phyloP scores from a whole-genome alignment of 2,329 filamentous ascomycete genomes.

The Colletotrichum sp. region DNA sequence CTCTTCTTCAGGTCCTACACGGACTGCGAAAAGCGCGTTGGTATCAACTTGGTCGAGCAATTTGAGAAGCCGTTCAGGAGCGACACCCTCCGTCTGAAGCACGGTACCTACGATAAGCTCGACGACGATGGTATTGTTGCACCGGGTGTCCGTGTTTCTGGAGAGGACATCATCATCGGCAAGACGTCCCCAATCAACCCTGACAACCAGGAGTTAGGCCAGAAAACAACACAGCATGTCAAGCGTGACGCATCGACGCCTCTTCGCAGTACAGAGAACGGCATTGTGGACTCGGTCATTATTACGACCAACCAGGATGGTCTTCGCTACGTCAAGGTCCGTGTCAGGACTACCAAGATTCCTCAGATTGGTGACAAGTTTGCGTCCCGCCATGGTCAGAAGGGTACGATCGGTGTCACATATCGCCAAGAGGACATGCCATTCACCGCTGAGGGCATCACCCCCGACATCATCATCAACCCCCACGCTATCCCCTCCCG shows the following conservation, averaged over 20 bases:
- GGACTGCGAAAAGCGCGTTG: slow-evolving; percentile 95
- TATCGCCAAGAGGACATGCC: slow-evolving; percentile 99
- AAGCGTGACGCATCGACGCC: slow-evolving; percentile 97
- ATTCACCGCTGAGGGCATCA: slow-evolving; percentile 89
- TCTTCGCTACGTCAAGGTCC: slow-evolving; percentile 94
- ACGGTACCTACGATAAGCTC: slow-evolving; percentile 95
- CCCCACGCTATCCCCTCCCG: slow-evolving; percentile 99
- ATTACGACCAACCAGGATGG: slow-evolving; percentile 95
- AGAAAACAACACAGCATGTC: slow-evolving; percentile 86
- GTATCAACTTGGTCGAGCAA: slow-evolving; percentile 88
- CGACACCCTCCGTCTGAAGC: slow-evolving; percentile 91
- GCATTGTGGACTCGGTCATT: slow-evolving; percentile 92
- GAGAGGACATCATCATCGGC: slow-evolving; percentile 98
- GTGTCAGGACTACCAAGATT: slow-evolving; percentile 95
- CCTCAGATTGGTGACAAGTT: slow-evolving; percentile 99
- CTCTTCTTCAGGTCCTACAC: slow-evolving; percentile 98
- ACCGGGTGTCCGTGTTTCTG: slow-evolving; percentile 91
- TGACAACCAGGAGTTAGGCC: slow-evolving; percentile 91
- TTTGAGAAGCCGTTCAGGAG: slow-evolving; percentile 94
- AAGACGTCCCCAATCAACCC: slow-evolving; percentile 96
- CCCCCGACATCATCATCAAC: slow-evolving; percentile 97
- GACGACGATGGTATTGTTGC: slow-evolving; percentile 96
- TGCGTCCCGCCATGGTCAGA: slow-evolving; percentile 97
- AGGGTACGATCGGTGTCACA: slow-evolving; percentile 98
- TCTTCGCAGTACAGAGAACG: slow-evolving; percentile 92